These are phyloP conservation scores for Penicillium herquei DNA, from an alignment of 495 filamentous ascomycete species.

Conservation along the genomic window DNA sequence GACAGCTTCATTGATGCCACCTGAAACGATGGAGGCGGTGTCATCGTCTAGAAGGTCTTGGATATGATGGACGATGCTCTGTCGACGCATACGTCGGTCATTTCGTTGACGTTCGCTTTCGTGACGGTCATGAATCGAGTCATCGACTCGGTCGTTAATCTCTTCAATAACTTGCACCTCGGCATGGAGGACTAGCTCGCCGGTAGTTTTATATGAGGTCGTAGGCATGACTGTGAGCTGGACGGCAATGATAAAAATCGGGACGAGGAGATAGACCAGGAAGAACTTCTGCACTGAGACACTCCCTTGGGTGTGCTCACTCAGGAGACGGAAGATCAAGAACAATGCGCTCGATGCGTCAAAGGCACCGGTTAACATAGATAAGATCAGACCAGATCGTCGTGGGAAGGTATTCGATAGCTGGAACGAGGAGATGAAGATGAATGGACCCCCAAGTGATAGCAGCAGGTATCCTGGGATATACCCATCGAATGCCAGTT, in stretches of 20 bases:
- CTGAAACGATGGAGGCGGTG: slow-evolving; percentile 5
- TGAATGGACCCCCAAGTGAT: slow-evolving; percentile 82
- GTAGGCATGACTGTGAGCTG: slow-evolving; percentile 76
- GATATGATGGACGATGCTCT: slow-evolving; percentile 69
- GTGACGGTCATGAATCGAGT: slow-evolving; percentile 39
- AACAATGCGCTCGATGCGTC: slow-evolving; percentile 89
- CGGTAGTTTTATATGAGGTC: slow-evolving; percentile 84
- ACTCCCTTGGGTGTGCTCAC: slow-evolving; percentile 55
- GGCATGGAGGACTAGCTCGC: slow-evolving; percentile 73
- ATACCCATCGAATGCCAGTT: slow-evolving; percentile 67
- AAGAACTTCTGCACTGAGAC: slow-evolving; percentile 75
- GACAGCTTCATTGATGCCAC: slow-evolving; percentile 11
- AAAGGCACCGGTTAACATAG: slow-evolving; percentile 84
- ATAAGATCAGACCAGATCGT: slow-evolving; percentile 82
- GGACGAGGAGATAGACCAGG: slow-evolving; percentile 71
- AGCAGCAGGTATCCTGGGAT: slow-evolving; percentile 78
- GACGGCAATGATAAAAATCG: slow-evolving; percentile 62
- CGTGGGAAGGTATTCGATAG: slow-evolving; percentile 87
- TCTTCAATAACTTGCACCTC: slow-evolving; percentile 50
- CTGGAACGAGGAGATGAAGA: slow-evolving; percentile 89
- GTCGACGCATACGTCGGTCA: slow-evolving; percentile 61
- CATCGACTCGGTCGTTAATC: slow-evolving; percentile 60
- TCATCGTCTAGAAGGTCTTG: slow-evolving; percentile 64
- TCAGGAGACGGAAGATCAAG: slow-evolving; percentile 77
- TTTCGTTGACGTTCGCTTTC: slow-evolving; percentile 59